phyloP scores from a whole-genome alignment of 257 asterid genomes.

The Jaltomata sinuosa region DNA sequence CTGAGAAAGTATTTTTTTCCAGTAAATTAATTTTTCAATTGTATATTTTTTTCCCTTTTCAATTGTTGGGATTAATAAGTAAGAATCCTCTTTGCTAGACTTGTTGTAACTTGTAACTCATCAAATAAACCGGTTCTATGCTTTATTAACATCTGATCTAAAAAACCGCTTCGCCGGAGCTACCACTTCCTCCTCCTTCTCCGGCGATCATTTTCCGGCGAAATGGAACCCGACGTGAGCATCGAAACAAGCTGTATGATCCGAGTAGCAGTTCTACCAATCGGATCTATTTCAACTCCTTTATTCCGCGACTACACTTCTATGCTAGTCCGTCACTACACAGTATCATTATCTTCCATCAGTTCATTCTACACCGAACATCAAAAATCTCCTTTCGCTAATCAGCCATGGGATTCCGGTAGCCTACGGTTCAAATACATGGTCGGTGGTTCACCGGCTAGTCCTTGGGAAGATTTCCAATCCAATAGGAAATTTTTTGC shows the following conservation, averaged over 20 bases:
- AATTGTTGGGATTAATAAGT: background rate
- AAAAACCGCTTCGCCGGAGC: constrained; percentile 3
- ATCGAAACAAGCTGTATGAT: constrained; percentile 94
- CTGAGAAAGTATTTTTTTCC: no score
- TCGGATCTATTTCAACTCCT: constrained; percentile 48
- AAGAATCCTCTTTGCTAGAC: background rate
- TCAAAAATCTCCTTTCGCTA: constrained; percentile 85
- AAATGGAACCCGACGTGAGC: constrained; percentile 98
- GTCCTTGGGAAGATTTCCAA: constrained; percentile 98
- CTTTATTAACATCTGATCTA: background rate
- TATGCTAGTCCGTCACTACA: constrained; percentile 75
- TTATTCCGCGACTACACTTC: constrained; percentile 80
- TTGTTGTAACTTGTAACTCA: background rate
- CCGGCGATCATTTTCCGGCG: background rate
- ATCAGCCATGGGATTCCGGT: constrained; percentile 94
- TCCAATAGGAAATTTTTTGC: constrained; percentile 85
- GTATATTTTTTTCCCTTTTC: background rate
- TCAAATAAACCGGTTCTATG: no score
- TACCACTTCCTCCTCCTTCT: background rate
- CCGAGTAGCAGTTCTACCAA: constrained; percentile 87
- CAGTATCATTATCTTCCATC: constrained; percentile 72
- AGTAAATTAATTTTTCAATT: background rate
- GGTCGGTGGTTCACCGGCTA: constrained; percentile 85
- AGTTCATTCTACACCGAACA: constrained; percentile 98
- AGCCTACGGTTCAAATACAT: constrained; percentile 79